Conservation (phyloP, 2,329 filamentous ascomycete species). For the Colletotrichum scovillei region DNA sequence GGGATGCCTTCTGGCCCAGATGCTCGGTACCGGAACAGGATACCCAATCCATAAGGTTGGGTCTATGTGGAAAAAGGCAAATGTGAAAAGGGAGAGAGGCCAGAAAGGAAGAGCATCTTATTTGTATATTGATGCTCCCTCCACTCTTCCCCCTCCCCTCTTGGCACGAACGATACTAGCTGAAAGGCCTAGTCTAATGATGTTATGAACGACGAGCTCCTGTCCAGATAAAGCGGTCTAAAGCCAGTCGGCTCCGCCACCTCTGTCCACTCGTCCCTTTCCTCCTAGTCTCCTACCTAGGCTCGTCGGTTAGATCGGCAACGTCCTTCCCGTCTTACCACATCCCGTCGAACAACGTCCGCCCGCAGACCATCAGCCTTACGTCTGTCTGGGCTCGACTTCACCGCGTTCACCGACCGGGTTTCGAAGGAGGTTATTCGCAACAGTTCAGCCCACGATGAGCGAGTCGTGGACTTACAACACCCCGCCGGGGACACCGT, state of each 20-base stretch:
- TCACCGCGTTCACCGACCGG: not conserved
- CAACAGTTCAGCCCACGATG: not conserved
- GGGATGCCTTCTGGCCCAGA: conserved; percentile 21
- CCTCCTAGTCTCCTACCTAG: not conserved
- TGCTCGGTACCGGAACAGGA: conserved; percentile 11
- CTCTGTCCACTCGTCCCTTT: conserved; percentile 8
- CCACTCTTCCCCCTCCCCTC: conserved; percentile 3
- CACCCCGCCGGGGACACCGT: conserved; percentile 44
- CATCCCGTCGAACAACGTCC: not conserved
- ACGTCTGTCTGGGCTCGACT: not conserved
- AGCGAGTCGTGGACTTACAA: conserved; percentile 49
- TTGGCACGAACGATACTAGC: not conserved
- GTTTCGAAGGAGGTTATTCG: not conserved
- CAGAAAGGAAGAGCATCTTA: not conserved
- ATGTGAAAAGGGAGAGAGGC: not conserved
- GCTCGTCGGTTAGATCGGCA: conserved; percentile 20
- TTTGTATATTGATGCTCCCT: conserved; percentile 13
- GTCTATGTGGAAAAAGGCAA: not conserved
- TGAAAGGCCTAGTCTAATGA: not conserved
- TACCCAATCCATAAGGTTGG: not conserved
- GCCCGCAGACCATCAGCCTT: conserved; percentile 1
- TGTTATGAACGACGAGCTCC: conserved; percentile 15
- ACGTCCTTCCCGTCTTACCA: not conserved
- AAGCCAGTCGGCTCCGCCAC: conserved; percentile 17
- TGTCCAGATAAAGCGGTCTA: conserved; percentile 26